Base-by-base conservation (phyloP, 257 asterid species). In the Nicotiana knightiana region DNA sequence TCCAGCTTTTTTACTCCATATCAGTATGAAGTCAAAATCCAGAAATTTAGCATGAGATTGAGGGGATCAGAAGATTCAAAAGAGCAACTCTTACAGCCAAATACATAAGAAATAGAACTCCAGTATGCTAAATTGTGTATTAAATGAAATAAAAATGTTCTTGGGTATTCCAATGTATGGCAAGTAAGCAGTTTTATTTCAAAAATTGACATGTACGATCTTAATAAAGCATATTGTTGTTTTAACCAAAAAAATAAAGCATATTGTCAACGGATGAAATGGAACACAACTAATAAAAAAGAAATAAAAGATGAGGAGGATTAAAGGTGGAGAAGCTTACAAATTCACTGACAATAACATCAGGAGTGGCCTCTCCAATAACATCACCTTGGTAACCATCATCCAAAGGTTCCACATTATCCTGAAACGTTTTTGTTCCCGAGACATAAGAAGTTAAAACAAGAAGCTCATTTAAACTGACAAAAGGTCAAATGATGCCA, bases 321-420 rank as follows among this genome's bases (percentile, higher is more conserved):
- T 5, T 53, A 46, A 30, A 18, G 62, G 65, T 18, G 58, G 76
- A 51, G 53, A 66, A 84, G 85, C 97, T 16, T 96, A 94, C 99
- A 82, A 96, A 96, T 94, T 94, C 99, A 54, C 84, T 89, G 89
- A 96, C 96, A 55, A 94, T 91, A 87, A 93, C 93, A 88, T 96
- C 98, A 30, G 99, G 97, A 1, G 98, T 96, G 79, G 93, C 91
- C 89, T 96, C 99, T 77, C 98, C 99, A 51, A 96, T 93, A 84
- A 92, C 89, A 86, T 96, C 99, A 57, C 90, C 94, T 87, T 87
- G 87, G 84, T 96, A 94, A 80, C 98, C 98, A 83, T 90, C 97
- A 77, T 92, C 98, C 83, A 93, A 76, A 77, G 70, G 92, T 76
- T 93, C 96, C 80, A 89, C 30, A 83, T 89, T 90, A 67, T 87